Evolutionary conservation across 1,284 basidiomycete genomes (phyloP), one percentile per base, ranked within the genome.

Genomic region (Peniophora sp.): DNA sequence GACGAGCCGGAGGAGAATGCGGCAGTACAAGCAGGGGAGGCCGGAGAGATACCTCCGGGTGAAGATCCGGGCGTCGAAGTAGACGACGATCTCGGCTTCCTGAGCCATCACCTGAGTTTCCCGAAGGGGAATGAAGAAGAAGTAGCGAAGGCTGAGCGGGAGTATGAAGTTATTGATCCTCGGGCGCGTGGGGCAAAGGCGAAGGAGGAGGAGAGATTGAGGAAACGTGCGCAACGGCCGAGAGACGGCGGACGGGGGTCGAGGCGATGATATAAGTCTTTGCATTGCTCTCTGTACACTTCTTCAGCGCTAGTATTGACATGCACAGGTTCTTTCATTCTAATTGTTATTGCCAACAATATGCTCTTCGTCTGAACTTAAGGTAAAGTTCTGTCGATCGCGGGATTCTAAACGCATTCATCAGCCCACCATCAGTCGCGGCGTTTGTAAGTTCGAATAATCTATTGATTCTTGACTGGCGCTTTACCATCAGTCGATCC

Each of bases 101-200:
- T 94, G 68, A 73, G 69, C 9, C 92, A 95, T 63, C 68, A 76
- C 19, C 70, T 95, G 52, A 78, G 79, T 57, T 92, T 93, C 66
- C 78, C 85, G 17, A 90, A 91, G 64, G 89, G 85, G 52, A 81
- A 86, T 55, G 72, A 74, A 27, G 85, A 90, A 59, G 85, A 93
- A 66, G 79, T 77, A 16, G 66, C 72, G 52, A 85, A 93, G 63
- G 92, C 92, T 0, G 89, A 94, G 65, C 74, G 89, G 47, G 92
- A 95, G 58, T 95, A 94, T 61, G 88, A 92, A 64, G 92, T 95
- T 46, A 91, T 91, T 60, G 88, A 91, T 63, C 88, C 88, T 0
- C 68, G 88, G 55, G 75, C 78, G 51, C 68, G 88, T 49, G 74
- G 81, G 45, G 85, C 84, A 17, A 70, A 78, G 44, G 88, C 88